Evolutionary conservation across 2,329 filamentous ascomycete genomes (phyloP), one percentile per base, ranked within the genome.

Genomic region (Mariannaea elegans): DNA sequence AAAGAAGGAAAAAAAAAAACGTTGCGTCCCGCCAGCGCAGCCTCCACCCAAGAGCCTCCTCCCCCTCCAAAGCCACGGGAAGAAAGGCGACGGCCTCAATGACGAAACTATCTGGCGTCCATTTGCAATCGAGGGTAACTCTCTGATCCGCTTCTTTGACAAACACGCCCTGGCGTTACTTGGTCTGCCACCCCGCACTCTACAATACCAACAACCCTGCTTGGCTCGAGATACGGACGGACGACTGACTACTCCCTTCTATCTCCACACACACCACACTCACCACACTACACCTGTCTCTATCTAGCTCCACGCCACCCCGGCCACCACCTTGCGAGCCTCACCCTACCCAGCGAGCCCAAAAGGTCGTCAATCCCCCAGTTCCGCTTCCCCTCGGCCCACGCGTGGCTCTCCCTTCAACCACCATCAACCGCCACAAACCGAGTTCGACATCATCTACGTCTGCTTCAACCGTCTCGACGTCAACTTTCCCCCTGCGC

Each of bases 381-480:
- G 63, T 65, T 61, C 54, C 65, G 66, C 66, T 69, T 66, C 68
- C 63, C 63, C 29, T 69, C 66, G 66, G 67, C 67, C 69, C 65
- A 65, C 61, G 60, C 46, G 49, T 52, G 54, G 39, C 32, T 54
- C 56, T 53, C 53, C 60, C 64, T 62, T 69, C 66, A 63, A 61
- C 71, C 71, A 74, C 65, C 50, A 63, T 63, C 63, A 75, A 69
- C 75, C 74, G 75, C 72, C 64, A 70, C 75, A 72, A 77, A 72
- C 75, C 57, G 57, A 60, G 52, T 60, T 51, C 57, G 57, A 60
- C 32, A 56, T 47, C 41, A 47, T 36, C 46, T 31, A 42, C 46
- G 27, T 13, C 52, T 31, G 52, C 57, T n/a, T 51, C 57, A 50
- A 19, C 62, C 51, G 51, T 59, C 61, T 60, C 57, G 48, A 59